phyloP scores from a whole-genome alignment of 2,329 filamentous ascomycete species.

The Cladosporium phlei region DNA sequence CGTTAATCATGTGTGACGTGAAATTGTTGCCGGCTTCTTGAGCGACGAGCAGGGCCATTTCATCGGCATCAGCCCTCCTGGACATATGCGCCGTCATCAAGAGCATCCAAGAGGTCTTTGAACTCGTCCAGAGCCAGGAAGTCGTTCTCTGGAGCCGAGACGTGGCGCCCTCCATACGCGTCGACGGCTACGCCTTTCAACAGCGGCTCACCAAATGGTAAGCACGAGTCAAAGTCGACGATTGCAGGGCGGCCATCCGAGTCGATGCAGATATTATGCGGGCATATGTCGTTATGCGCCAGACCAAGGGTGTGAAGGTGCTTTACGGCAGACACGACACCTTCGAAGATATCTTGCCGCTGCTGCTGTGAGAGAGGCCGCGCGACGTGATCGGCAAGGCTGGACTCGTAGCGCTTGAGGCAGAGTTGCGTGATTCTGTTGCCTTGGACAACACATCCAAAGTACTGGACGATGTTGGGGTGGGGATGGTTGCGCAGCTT shows the following conservation, averaged over 20 bases:
- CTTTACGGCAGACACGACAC: constrained; percentile 27
- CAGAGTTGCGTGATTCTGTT: constrained; percentile 27
- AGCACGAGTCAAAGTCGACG: constrained; percentile 36
- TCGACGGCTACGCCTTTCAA: constrained; percentile 25
- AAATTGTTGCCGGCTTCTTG: no score
- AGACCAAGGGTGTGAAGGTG: constrained; percentile 34
- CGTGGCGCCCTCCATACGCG: constrained; percentile 1
- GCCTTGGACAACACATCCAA: constrained; percentile 27
- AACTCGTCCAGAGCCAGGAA: constrained; percentile 8
- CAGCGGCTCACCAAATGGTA: constrained; percentile 26
- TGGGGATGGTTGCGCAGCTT: constrained; percentile 25
- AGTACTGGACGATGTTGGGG: constrained; percentile 28
- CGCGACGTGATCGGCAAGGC: constrained; percentile 21
- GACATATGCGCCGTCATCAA: background rate
- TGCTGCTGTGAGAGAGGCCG: constrained; percentile 19
- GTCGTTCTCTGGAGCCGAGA: constrained; percentile 24
- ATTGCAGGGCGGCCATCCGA: constrained; percentile 28
- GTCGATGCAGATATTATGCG: constrained; percentile 34
- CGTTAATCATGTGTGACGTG: no score
- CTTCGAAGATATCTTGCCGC: constrained; percentile 19
- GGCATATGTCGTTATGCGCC: constrained; percentile 37
- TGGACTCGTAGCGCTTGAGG: constrained; percentile 26
- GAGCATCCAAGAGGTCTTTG: constrained; percentile 4
- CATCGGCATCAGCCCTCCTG: background rate
- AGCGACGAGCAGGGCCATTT: background rate